Base-by-base conservation (phyloP, 805 yeast genomes). In the Isabelozyma gotoi region DNA sequence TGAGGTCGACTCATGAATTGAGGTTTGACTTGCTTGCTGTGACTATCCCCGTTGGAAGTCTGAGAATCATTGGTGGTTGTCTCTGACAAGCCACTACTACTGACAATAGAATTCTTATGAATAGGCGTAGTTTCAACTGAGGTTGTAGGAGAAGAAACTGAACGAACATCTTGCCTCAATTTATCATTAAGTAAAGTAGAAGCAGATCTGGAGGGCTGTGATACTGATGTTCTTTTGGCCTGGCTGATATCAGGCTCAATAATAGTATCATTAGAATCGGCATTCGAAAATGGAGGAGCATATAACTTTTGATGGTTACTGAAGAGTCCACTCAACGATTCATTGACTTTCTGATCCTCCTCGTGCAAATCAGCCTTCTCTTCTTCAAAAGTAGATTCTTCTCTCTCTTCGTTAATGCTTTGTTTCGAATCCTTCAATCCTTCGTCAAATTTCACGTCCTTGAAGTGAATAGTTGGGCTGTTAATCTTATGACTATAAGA, bases 271-370 rank as follows among this genome's bases (percentile, higher is more conserved):
- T 24, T 4, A 24, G 29, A n/a, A n/a, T n/a, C 29, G 10, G 29
- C 29, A 21, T 21, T 21, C 29, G 29, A 32, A 32, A 32, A 14
- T 5, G 34, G 17, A 7, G 56, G 51, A 8, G 49, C 54, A 39
- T 52, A 66, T 2, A 69, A 51, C 38, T 58, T 57, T 38, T 71
- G 74, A 45, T 69, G 76, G 4, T 62, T 58, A 1, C 55, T 33
- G 27, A 65, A 59, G 24, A 70, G 48, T 15, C 64, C 67, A 2
- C 46, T 38, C 5, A 62, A 29, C 3, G 55, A 50, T 21, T 52
- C 61, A 20, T 39, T 43, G 14, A 43, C 34, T 17, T 12, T 24
- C 12, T 11, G 14, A 17, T 14, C 36, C 16, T 11, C 19, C 17
- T 24, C 27, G 21, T 16, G 16, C 34, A 29, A 15, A n/a, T 18